Percentiles rank a stretch among this genome's conserved stretches.
These are phyloP conservation scores for Botryosphaeria agaves DNA, from an alignment of 2,329 filamentous ascomycete species.

Conservation along the genomic window DNA sequence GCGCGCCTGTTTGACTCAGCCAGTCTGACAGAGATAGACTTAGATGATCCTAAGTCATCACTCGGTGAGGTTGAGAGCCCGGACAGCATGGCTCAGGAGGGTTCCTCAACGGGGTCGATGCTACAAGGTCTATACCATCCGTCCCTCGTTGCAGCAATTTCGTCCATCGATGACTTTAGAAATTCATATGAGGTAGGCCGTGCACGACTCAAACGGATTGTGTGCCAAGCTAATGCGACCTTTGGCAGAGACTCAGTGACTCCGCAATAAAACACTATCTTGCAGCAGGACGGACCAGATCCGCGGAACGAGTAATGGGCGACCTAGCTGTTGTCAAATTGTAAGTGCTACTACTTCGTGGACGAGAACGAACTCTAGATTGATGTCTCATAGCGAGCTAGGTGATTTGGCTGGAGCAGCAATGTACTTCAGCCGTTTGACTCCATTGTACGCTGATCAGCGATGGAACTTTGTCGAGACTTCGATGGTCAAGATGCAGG, in stretches of 20 bases:
- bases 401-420: slow-evolving; percentile 59
- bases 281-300: slow-evolving; percentile 60
- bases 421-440: slow-evolving; percentile 60
- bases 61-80: too few relatives aligned
- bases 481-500: slow-evolving; percentile 73
- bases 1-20: too few relatives aligned
- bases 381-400: slow-evolving; percentile 27
- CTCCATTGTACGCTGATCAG: slow-evolving; percentile 59
- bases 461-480: slow-evolving; percentile 69
- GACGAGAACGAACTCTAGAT: too few relatives aligned
- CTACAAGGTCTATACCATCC: slow-evolving; percentile 13
- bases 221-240: too few relatives aligned
- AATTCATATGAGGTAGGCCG: slow-evolving; percentile 20
- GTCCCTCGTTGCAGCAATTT: slow-evolving; percentile 15
- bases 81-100: too few relatives aligned
- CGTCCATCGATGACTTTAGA: slow-evolving; percentile 20
- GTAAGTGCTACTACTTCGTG: slow-evolving; percentile 8
- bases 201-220: background rate
- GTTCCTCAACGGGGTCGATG: too few relatives aligned
- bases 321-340: slow-evolving; percentile 79
- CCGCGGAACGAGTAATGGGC: slow-evolving; percentile 59
- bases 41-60: too few relatives aligned
- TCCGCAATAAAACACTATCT: slow-evolving; percentile 69
- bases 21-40: too few relatives aligned
- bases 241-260: slow-evolving; percentile 55